These are phyloP conservation scores for Xylaria sp. DNA, from an alignment of 2,329 filamentous ascomycete species.

Conservation along the genomic window DNA sequence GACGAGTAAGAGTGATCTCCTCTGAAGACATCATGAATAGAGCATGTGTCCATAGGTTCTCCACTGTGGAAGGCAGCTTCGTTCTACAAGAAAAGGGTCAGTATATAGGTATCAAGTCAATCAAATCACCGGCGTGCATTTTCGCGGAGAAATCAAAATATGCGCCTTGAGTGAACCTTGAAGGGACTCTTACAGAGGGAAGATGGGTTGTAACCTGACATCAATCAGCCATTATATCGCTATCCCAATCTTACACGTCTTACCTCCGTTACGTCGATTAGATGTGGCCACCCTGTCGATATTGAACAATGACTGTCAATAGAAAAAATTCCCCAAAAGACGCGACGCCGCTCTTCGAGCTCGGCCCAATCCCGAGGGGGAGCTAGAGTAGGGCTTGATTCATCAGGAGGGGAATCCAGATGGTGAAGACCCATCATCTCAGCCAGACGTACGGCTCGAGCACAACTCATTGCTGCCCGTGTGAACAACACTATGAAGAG, in stretches of 20 bases:
- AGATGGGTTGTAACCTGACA: slow-evolving; percentile 77
- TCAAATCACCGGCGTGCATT: neutral
- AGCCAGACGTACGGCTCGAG: slow-evolving; percentile 73
- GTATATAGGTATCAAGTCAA: neutral
- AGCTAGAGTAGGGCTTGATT: slow-evolving; percentile 73
- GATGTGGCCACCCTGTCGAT: slow-evolving; percentile 89
- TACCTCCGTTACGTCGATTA: slow-evolving; percentile 77
- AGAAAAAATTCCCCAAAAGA: slow-evolving; percentile 87
- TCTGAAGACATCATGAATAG: slow-evolving; percentile 71
- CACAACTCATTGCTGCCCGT: slow-evolving; percentile 83
- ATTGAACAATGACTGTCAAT: slow-evolving; percentile 87
- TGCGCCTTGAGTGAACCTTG: neutral
- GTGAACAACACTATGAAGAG: slow-evolving; percentile 73
- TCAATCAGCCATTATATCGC: slow-evolving; percentile 27
- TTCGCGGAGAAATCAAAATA: neutral
- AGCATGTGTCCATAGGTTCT: slow-evolving; percentile 68
- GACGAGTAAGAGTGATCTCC: slow-evolving; percentile 70
- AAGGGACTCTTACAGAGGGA: slow-evolving; percentile 57
- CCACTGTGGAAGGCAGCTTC: slow-evolving; percentile 80
- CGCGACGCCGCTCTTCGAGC: slow-evolving; percentile 80
- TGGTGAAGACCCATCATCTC: slow-evolving; percentile 70
- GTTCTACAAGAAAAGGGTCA: slow-evolving; percentile 55
- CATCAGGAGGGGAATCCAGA: slow-evolving; percentile 45
- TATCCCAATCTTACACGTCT: slow-evolving; percentile 27
- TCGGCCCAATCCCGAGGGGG: slow-evolving; percentile 85